phyloP scores from a whole-genome alignment of 108 stramenopile genomes.

The Pseudonitzschia pungens region DNA sequence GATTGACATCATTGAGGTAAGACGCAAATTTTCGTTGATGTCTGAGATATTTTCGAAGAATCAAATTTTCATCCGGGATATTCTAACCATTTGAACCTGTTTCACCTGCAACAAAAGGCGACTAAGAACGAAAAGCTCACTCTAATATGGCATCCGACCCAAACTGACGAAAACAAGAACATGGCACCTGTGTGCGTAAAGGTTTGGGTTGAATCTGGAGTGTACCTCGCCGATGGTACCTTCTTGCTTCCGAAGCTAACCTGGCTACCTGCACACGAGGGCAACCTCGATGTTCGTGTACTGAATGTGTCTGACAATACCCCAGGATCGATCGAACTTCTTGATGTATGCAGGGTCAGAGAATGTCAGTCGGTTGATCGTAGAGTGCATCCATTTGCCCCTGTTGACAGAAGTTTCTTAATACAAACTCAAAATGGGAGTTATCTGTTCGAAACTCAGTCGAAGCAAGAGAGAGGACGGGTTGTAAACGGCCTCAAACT shows the following conservation, averaged over 20 bases:
- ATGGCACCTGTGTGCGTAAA: conserved; percentile 40
- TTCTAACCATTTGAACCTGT: neutral
- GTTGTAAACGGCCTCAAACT: conserved; percentile 60
- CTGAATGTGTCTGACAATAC: conserved; percentile 30
- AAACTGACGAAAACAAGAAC: conserved; percentile 21
- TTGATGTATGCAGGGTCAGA: conserved; percentile 53
- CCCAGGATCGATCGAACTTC: conserved; percentile 44
- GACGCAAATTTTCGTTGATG: neutral
- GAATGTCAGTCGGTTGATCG: conserved; percentile 45
- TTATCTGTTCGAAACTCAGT: conserved; percentile 51
- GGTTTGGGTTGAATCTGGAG: conserved; percentile 56
- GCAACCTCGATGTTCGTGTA: conserved; percentile 10
- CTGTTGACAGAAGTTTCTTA: conserved; percentile 33
- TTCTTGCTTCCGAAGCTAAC: conserved; percentile 57
- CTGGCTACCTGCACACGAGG: conserved; percentile 41
- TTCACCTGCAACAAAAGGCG: conserved; percentile 11
- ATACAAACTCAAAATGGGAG: conserved; percentile 42
- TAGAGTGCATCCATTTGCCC: conserved; percentile 40
- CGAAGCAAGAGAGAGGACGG: conserved; percentile 39
- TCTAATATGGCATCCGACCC: conserved; percentile 52
- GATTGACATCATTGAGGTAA: conserved; percentile 32
- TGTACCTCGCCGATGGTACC: conserved; percentile 46
- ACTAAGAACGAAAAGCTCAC: conserved; percentile 47
- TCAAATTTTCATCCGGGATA: neutral
- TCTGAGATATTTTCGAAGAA: neutral